A percentile compares a stretch with the other conserved stretches of the same genome.
These are phyloP conservation scores for Delphinella strobiligena DNA, from an alignment of 2,329 filamentous ascomycete species.

Conservation along the genomic window DNA sequence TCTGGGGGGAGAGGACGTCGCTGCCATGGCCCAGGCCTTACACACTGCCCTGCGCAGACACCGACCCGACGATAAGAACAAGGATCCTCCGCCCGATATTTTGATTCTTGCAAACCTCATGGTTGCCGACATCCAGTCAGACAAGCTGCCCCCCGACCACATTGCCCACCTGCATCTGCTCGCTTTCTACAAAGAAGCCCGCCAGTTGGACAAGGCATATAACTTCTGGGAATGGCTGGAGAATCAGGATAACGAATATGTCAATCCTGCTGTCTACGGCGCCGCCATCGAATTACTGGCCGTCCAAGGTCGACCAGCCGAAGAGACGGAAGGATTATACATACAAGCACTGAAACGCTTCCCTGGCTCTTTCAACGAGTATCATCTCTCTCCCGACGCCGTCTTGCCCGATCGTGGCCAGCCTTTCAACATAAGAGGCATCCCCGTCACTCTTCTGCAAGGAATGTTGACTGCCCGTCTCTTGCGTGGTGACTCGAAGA, in stretches of 20 bases:
- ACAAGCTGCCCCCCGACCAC: slow-evolving; percentile 23
- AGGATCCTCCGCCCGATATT: slow-evolving; percentile 4
- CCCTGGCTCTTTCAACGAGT: slow-evolving; percentile 33
- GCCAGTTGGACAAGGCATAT: slow-evolving; percentile 25
- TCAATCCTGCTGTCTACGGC: slow-evolving; percentile 32
- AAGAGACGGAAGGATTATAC: slow-evolving; percentile 35
- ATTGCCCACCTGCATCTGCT: slow-evolving; percentile 34
- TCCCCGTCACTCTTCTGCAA: slow-evolving; percentile 33
- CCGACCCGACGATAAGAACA: slow-evolving; percentile 5
- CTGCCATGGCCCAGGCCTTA: slow-evolving; percentile 23
- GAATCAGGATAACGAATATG: slow-evolving; percentile 27
- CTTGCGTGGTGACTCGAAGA: slow-evolving; percentile 31
- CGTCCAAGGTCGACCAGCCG: slow-evolving; percentile 25
- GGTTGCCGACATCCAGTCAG: slow-evolving; percentile 26
- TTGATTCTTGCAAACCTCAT: slow-evolving; percentile 24
- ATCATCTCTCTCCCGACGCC: slow-evolving; percentile 35
- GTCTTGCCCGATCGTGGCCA: slow-evolving; percentile 31
- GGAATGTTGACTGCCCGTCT: slow-evolving; percentile 37
- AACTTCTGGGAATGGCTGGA: slow-evolving; percentile 38
- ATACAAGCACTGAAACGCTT: slow-evolving; percentile 33
- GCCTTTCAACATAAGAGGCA: slow-evolving; percentile 19
- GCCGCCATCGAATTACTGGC: slow-evolving; percentile 38
- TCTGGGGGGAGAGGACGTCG: slow-evolving; percentile 15
- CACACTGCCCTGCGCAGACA: slow-evolving; percentile 22
- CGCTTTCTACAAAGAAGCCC: slow-evolving; percentile 33